Base-by-base conservation (phyloP, 495 filamentous ascomycete genomes). In the Melanomma pulvis-pyrius region DNA sequence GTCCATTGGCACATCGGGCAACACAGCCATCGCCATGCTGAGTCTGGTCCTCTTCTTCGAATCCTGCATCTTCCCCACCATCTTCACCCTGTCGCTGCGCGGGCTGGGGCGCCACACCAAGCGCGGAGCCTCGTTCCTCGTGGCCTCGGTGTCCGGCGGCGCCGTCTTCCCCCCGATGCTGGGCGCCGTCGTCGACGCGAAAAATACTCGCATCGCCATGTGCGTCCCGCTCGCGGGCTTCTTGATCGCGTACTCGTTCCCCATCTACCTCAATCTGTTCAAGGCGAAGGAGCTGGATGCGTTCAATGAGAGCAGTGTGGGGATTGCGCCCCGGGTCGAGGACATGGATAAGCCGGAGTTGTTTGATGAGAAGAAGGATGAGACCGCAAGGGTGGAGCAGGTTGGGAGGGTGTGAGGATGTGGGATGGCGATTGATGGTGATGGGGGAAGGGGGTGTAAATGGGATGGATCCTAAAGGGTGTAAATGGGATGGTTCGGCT, bases 61-160 rank as follows among this genome's bases (percentile, higher is more conserved):
- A 28, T 63, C 60, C 22, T 63, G 60, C 34, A 63, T 63, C 60
- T 92, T 88, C 80, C 87, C 90, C 0, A 83, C 88, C 7, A 86
- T 90, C 59, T 90, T 89, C 75, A 81, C 85, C 3, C 80, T 92
- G 0, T 83, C 85, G 1, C 79, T 93, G 32, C 83, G 88, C 46
- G 88, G 89, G 6, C 81, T 92, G 0, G 88, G 88, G 5, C 79
- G 83, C 21, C 87, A 86, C 60, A 91, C 88, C 0, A 92, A 92
- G 75, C 80, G 83, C 21, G 88, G 86, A 15, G 84, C 85, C 1
- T 87, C 85, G 2, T 85, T 82, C 74, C 74, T 92, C 51, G 88
- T 89, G 0, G 85, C 88, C 66, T 84, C 83, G n/a, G 84, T 85
- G n/a, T 85, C 80, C 7, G 88, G 88, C 15, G 87, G 88, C 26